phyloP scores from a whole-genome alignment of 169 alveolate genomes.

The Cryptosporidium meleagridis region DNA sequence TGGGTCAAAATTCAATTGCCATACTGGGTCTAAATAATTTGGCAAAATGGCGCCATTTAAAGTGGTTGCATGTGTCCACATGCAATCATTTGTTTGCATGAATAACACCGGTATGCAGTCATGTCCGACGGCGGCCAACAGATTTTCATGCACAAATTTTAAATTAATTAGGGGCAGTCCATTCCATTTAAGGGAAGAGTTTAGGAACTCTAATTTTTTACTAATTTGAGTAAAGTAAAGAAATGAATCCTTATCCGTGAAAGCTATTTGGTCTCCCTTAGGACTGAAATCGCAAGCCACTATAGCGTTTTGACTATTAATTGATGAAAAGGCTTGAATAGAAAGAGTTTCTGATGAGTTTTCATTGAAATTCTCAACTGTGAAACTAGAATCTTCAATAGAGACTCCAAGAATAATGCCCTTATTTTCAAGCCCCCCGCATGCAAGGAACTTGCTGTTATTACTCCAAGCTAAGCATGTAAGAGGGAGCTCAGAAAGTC shows the following conservation, averaged over 20 bases:
- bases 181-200: slow-evolving; percentile 35
- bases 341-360: background rate
- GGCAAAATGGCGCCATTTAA: slow-evolving; percentile 33
- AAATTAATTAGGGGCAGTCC: slow-evolving; percentile 53
- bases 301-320: slow-evolving; percentile 30
- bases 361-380: background rate
- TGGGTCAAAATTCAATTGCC: slow-evolving; percentile 58
- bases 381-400: background rate
- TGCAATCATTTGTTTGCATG: background rate
- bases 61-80: slow-evolving; percentile 34
- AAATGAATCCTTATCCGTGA: slow-evolving; percentile 39
- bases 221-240: slow-evolving; percentile 21
- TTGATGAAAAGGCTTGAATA: slow-evolving; percentile 1
- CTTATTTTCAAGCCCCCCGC: slow-evolving; percentile 54
- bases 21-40: slow-evolving; percentile 20
- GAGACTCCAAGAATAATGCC: slow-evolving; percentile 31
- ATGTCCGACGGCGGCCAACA: slow-evolving; percentile 53
- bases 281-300: slow-evolving; percentile 56
- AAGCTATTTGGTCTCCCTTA: background rate
- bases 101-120: slow-evolving; percentile 64
- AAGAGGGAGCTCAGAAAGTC: slow-evolving; percentile 53
- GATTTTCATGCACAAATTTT: slow-evolving; percentile 33
- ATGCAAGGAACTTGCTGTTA: slow-evolving; percentile 1
- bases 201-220: slow-evolving; percentile 24
- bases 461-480: slow-evolving; percentile 40